A percentile compares a stretch with the other conserved stretches of the same genome.
phyloP scores from a whole-genome alignment of 2,329 filamentous ascomycete species.

The Colletotrichum godetiae region DNA sequence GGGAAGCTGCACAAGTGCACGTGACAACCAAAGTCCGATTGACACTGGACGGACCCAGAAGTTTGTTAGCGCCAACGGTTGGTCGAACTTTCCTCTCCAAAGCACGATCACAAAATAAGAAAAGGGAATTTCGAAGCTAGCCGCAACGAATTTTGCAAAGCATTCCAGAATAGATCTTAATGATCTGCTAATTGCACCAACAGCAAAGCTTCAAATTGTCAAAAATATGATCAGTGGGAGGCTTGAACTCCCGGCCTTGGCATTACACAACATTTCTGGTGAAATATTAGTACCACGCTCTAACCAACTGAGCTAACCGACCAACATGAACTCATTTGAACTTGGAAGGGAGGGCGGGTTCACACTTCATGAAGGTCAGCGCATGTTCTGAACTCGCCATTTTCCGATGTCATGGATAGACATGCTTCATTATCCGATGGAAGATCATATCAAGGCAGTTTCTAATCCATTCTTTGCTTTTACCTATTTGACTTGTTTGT shows the following conservation, averaged over 20 bases:
- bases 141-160: neutral
- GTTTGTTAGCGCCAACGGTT: neutral
- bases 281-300: conserved; percentile 35
- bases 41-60: neutral
- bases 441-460: too few relatives aligned
- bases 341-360: accelerated
- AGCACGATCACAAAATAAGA: neutral
- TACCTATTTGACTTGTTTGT: neutral
- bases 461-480: neutral
- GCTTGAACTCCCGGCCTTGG: conserved; percentile 35
- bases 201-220: neutral
- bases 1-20: neutral
- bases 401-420: too few relatives aligned
- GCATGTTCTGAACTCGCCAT: too few relatives aligned
- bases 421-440: too few relatives aligned
- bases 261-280: conserved; percentile 17
- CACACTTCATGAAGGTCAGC: neutral
- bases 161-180: neutral
- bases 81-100: neutral
- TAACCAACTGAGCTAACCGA: conserved; percentile 37
- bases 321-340: neutral
- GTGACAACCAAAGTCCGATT: neutral
- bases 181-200: neutral
- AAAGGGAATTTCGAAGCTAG: neutral
- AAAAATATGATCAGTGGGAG: conserved; percentile 32